Conservation (phyloP, 176 grass and related monocot genomes). For the Ensete glaucum region DNA sequence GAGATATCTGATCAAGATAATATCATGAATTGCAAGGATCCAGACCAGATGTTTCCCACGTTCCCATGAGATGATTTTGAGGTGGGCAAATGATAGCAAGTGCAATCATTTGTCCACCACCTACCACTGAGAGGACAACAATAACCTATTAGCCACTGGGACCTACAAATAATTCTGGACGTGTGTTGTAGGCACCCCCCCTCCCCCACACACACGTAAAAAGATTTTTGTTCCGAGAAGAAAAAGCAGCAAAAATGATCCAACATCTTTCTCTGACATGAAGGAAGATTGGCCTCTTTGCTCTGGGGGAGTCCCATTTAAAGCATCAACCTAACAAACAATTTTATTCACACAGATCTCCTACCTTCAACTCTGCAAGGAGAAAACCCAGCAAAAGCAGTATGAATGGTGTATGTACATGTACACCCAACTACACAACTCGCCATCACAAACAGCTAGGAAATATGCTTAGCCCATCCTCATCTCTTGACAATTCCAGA, state of each 20-base stretch:
- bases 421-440: neutral
- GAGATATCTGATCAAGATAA: too few relatives aligned
- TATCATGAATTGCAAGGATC: neutral
- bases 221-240: neutral
- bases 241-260: neutral
- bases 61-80: neutral
- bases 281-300: neutral
- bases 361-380: neutral
- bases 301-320: neutral
- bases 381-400: neutral
- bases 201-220: neutral
- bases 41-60: too few relatives aligned
- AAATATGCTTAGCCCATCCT: conserved; percentile 6
- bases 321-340: neutral
- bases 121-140: neutral
- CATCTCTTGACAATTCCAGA: neutral
- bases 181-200: neutral
- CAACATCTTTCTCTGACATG: neutral
- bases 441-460: neutral
- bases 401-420: neutral
- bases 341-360: neutral
- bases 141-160: conserved; percentile 5
- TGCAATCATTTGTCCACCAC: conserved; percentile 20
- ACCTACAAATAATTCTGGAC: conserved; percentile 7
- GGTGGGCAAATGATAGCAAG: neutral